Evolutionary conservation across 345 rosid genomes (phyloP), one percentile per base, ranked within the genome.

Genomic region (Citrus reticulata): DNA sequence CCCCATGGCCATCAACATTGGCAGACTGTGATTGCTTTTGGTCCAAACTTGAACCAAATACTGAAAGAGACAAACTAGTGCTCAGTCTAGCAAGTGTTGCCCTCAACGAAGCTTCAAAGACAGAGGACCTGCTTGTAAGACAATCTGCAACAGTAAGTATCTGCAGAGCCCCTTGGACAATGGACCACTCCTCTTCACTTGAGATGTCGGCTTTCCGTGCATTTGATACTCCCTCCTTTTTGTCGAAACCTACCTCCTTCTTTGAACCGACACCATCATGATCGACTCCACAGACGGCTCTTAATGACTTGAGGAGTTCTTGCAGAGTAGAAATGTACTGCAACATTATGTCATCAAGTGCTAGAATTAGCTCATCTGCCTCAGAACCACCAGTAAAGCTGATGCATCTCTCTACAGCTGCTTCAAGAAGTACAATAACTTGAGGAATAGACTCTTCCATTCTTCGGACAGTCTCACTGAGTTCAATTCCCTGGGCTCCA

Each of bases 361-460:
- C 94, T 86, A 92, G 94, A 85, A 94, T 89, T 77, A 96, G 86
- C 78, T 96, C 99, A 73, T 94, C 98, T 51, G 96, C 98, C 87
- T 96, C 99, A 19, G 99, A 94, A 75, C 99, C 99, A 35, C 98
- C 98, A 59, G 99, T 91, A 79, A 96, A 90, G 86, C 87, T 88
- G 46, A 94, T 85, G 85, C 98, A 96, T 86, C 98, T 90, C 79
- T 96, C 97, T n/a, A 96, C 91, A 24, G 99, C 95, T 67, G 94
- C 97, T 86, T 96, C 99, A 61, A 96, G 91, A 88, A 94, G 94
- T 76, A 94, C 84, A 64, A 96, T 92, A 79, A 96, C 91, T 85
- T 90, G 98, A 75, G 99, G 97, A 80, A 93, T 89, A 62, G 99
- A 96, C 79, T 96, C 99, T 87, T 96, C 99, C 99, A 96, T 96